Evolutionary conservation across 495 filamentous ascomycete species (phyloP).

Genomic region (Achaetomiella virescens): DNA sequence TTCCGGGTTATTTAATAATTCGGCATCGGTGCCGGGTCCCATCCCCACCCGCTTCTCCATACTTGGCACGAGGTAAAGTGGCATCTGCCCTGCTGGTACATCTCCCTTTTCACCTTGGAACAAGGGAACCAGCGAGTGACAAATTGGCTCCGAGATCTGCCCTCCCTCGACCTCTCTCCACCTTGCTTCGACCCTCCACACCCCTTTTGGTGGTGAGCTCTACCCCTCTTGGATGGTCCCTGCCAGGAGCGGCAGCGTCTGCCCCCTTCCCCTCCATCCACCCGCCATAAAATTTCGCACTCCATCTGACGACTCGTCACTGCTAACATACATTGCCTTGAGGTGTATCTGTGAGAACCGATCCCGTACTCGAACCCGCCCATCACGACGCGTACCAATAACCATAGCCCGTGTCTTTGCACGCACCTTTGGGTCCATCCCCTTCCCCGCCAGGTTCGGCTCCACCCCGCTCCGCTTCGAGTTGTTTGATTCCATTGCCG

Average conservation of each 20-base stretch:
- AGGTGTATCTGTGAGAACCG: not conserved
- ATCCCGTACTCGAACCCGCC: not conserved
- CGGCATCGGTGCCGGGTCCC: too few species aligned
- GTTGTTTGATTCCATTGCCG: not conserved
- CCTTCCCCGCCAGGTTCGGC: conserved; percentile 2
- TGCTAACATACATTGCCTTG: not conserved
- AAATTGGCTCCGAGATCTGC: too few species aligned
- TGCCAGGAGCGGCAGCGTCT: not conserved
- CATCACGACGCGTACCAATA: not conserved
- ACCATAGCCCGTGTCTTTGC: not conserved
- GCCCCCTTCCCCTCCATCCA: not conserved
- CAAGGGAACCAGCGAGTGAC: too few species aligned
- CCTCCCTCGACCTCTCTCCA: too few species aligned
- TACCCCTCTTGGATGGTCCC: not conserved
- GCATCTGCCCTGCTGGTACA: too few species aligned
- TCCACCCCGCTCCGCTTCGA: conserved; percentile 4
- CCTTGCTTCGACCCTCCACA: too few species aligned
- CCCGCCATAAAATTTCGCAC: conserved; percentile 7
- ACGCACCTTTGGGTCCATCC: not conserved
- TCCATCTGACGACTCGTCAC: not conserved
- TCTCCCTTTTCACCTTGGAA: too few species aligned
- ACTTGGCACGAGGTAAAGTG: too few species aligned
- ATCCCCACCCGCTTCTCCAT: too few species aligned
- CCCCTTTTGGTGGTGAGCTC: not conserved
- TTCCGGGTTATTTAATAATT: too few species aligned